Evolutionary conservation across 306 rosid genomes (phyloP).

Genomic region (Crotalaria pallida): DNA sequence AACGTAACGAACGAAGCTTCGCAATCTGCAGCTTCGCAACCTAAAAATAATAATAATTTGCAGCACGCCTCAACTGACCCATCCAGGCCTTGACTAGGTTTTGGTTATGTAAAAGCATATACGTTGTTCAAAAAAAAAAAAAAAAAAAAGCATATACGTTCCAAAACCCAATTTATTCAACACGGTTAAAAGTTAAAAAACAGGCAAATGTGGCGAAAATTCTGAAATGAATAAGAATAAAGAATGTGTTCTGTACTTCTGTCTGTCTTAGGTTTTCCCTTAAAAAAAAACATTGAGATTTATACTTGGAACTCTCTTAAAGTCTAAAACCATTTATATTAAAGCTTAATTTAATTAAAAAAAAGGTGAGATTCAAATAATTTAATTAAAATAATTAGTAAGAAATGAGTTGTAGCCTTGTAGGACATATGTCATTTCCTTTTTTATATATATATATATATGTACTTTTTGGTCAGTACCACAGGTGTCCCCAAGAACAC

Average conservation of each 20-base stretch:
- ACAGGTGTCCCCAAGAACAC: too few species aligned
- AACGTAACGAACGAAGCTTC: background rate
- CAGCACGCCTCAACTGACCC: slow-evolving; percentile 15
- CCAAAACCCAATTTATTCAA: background rate
- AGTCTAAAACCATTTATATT: background rate
- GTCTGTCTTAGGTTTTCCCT: background rate
- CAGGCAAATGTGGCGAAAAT: background rate
- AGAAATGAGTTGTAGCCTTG: too few species aligned
- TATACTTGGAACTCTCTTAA: background rate
- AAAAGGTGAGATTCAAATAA: too few species aligned
- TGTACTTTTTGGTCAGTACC: too few species aligned
- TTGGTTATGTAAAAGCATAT: background rate
- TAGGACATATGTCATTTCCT: too few species aligned
- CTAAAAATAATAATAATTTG: background rate
- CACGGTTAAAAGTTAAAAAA: background rate
- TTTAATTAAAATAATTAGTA: too few species aligned
- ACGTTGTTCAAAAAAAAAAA: too few species aligned
- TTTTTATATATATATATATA: too few species aligned
- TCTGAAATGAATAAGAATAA: background rate
- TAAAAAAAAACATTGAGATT: background rate
- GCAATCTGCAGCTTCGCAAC: background rate
- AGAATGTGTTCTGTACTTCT: background rate
- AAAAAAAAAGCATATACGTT: too few species aligned
- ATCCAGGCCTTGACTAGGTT: slow-evolving; percentile 17
- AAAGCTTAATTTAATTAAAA: too few species aligned